These are phyloP conservation scores for Chaetomium strumarium DNA, from an alignment of 2,329 filamentous ascomycete species.

Conservation along the genomic window DNA sequence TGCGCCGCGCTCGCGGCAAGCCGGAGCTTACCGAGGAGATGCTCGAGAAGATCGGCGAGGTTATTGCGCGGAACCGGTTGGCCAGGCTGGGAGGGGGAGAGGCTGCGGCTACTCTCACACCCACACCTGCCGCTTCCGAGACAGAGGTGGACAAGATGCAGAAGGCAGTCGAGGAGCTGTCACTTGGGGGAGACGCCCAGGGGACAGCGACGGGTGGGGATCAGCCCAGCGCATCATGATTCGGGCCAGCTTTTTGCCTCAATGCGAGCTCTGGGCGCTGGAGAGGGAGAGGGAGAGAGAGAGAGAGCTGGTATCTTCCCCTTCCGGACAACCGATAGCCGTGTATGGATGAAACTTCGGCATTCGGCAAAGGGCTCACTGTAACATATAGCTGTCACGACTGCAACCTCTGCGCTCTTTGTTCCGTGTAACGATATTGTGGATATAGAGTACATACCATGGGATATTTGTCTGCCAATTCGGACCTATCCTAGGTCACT, in stretches of 20 bases:
- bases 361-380: not conserved
- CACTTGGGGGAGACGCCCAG: constrained; percentile 12
- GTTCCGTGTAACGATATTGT: constrained; percentile 13
- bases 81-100: not conserved
- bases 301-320: not conserved
- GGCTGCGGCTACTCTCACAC: not conserved
- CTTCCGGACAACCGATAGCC: not conserved
- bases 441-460: constrained; percentile 12
- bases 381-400: constrained; percentile 8
- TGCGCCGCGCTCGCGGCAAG: constrained; percentile 48
- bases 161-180: constrained; percentile 22
- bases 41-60: constrained; percentile 55
- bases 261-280: not conserved
- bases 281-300: too few species aligned
- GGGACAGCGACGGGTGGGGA: constrained; percentile 7
- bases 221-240: constrained; percentile 13
- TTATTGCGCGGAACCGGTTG: constrained; percentile 48
- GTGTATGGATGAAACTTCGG: not conserved
- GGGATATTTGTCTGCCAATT: not conserved
- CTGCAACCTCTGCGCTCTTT: not conserved
- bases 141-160: constrained; percentile 15
- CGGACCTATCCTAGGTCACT: too few species aligned
- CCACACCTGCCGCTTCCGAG: not conserved
- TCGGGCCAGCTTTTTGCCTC: not conserved
- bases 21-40: constrained; percentile 52